A percentile compares a stretch with the other conserved stretches of the same genome.
phyloP scores from a whole-genome alignment of 768 basidiomycete species.

The Lentinula lateritia region DNA sequence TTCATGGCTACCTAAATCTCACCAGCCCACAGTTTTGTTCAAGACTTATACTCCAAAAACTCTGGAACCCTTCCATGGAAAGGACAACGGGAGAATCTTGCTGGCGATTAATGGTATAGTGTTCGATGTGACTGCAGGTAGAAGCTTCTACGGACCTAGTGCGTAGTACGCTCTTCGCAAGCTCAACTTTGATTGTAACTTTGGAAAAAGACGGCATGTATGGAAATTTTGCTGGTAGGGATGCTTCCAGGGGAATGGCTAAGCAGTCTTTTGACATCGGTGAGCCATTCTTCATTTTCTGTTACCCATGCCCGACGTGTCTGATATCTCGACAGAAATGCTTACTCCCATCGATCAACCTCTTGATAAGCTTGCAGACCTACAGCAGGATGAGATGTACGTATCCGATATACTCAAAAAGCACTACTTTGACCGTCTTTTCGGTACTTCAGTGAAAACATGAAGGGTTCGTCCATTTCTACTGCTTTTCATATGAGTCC shows the following conservation, averaged over 20 bases:
- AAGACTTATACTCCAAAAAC: slow-evolving; percentile 77
- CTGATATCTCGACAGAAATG: slow-evolving; percentile 62
- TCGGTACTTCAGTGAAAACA: slow-evolving; percentile 66
- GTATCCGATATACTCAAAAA: slow-evolving; percentile 21
- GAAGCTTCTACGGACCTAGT: slow-evolving; percentile 96
- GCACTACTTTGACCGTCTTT: slow-evolving; percentile 1
- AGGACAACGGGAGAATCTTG: slow-evolving; percentile 66
- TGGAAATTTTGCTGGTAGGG: slow-evolving; percentile 94
- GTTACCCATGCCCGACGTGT: not conserved
- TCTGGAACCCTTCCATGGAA: slow-evolving; percentile 60
- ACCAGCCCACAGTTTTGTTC: slow-evolving; percentile 75
- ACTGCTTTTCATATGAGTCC: not conserved
- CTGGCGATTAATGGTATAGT: slow-evolving; percentile 84
- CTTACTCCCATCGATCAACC: slow-evolving; percentile 83
- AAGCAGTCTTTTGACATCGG: slow-evolving; percentile 95
- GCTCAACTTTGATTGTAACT: not conserved
- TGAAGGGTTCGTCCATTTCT: slow-evolving; percentile 59
- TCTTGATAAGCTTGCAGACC: slow-evolving; percentile 76
- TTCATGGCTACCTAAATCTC: slow-evolving; percentile 86
- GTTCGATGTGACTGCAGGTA: slow-evolving; percentile 88
- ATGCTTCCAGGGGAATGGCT: slow-evolving; percentile 95
- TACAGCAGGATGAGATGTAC: slow-evolving; percentile 79
- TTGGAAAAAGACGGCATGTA: slow-evolving; percentile 78
- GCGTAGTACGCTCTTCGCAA: slow-evolving; percentile 21
- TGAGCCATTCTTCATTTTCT: slow-evolving; percentile 28